Base-by-base conservation (phyloP, 306 rosid species). In the Urtica urens region DNA sequence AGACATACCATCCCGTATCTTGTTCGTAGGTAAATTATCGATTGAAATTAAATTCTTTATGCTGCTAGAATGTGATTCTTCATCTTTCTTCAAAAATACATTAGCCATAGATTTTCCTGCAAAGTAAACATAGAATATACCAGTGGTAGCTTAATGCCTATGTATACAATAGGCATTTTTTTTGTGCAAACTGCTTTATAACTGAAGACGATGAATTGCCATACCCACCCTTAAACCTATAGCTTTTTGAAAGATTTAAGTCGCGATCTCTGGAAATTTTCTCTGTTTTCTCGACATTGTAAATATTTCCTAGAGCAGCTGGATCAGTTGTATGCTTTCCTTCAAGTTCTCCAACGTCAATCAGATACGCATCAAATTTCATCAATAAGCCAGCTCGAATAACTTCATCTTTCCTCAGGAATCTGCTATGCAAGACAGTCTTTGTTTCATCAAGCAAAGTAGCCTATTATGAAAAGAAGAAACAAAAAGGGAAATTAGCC, bases 261-360 rank as follows among this genome's bases (percentile, higher is more conserved):
- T 39, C 64, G 42, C 58, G 53, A 40, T 60, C 65, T 20, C 46
- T 66, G 24, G 63, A 49, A 55, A 53, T 55, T 62, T 45, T 53
- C 47, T 47, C 55, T 51, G 50, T 51, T 55, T 63, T 73, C 59
- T 58, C 53, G 28, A 38, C 41, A 43, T 53, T 16, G 31, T 55
- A 56, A 49, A 38, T 33, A 25, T 41, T 70, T 49, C 25, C 46
- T 63, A 38, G 49, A 49, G 50, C 57, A 26, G 57, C 72, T 46
- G 49, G 46, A 62, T 74, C 61, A 46, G 66, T 57, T 50, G 70
- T 67, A 50, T 58, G 51, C 41, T 59, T 73, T 46, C 66, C 74
- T 54, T 66, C 74, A 38, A 67, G 74, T 52, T 78, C 87, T 64
- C 84, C 84, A 16, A 75, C 70, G 26, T 80, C 78, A 56, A 78